Evolutionary conservation across 2,329 filamentous ascomycete species (phyloP), one percentile per base, ranked within the genome.

Genomic region (Aspergillus sp.): DNA sequence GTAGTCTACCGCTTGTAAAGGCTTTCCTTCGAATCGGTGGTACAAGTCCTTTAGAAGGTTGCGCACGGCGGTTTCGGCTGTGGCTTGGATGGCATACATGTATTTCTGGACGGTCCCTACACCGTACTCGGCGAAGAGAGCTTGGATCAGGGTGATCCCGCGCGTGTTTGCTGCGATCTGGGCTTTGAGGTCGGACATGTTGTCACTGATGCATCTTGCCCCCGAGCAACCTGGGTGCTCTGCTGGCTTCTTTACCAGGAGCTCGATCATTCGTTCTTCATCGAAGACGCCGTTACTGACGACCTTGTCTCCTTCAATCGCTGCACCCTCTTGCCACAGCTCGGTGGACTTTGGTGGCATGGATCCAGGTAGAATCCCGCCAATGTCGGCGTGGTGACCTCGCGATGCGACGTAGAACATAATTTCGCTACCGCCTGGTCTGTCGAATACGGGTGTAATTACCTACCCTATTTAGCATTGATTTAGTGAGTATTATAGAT

Each of bases 101-200:
- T 93, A 93, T 67, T 90, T 88, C 64, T 91, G 87, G 0, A 96
- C 91, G 0, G 89, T 88, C 2, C 86, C 80, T 64, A 91, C 86
- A 15, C 87, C 87, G 64, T 93, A 95, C 66, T 95, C 91, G 17
- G 84, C 82, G 63, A 96, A 92, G 2, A 95, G 78, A 0, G 83
- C 81, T 49, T 83, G 83, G 63, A 96, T 95, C 20, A 93, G 79
- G 36, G 85, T 87, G 67, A 93, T 93, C 8, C 91, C 91, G 65
- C 92, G 92, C 65, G 91, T 88, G 67, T 96, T 96, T 12, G 91
- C 90, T 0, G 91, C 90, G 12, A 95, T 88, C 70, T 96, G 91
- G 0, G 91, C 91, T 72, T 93, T 92, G 41, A 96, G 80, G 69
- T 96, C 91, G 52, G 91, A 93, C 62, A 96, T 80, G 69, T 96